Evolutionary conservation across 352 stramenopile genomes (phyloP), one percentile per base, ranked within the genome.

Genomic region (Phytopythium vexans): DNA sequence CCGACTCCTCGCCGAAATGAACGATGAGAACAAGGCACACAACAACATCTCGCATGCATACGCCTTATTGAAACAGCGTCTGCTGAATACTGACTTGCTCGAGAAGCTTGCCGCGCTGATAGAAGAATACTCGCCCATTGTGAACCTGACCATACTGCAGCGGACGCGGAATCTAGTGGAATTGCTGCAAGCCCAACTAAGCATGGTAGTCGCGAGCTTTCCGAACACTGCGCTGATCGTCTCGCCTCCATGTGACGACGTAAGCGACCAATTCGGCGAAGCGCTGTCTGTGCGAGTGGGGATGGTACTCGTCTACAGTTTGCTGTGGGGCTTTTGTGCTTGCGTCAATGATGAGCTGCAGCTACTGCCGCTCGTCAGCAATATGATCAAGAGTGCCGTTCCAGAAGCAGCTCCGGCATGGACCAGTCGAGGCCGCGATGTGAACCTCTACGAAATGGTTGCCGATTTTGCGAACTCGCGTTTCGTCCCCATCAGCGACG

Each of bases 281-380:
- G 11, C 12, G 12, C 10, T 49, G 4, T 47, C 14, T 8, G 59
- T 71, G 8, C 70, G 72, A 0, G 68, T 90, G 4, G 68, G 82
- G n/a, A 77, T 88, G 72, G 60, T 62, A 2, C 51, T 79, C 3
- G 38, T 80, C 2, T 85, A 82, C 39, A 70, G 74, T 10, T 46
- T 88, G 5, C 36, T 88, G 9, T 88, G 79, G 77, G 72, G 72
- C 3, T 80, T 77, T 54, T 60, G 64, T 31, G 47, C 61, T 4
- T 67, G 61, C 41, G 60, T 56, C 1, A 59, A 49, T 11, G 64
- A 58, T 8, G 58, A 55, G 4, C 6, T 14, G 15, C 9, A 49
- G 0, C 14, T 74, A 10, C 60, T 72, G 42, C 21, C 64, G 6
- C 61, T 78, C 27, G 16, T 83, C 0, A 76, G 65, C 21, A 66